A percentile compares a stretch with the other conserved stretches of the same genome.
These are phyloP conservation scores for Lactifluus piperatus DNA, from an alignment of 768 basidiomycete genomes.

Conservation along the genomic window DNA sequence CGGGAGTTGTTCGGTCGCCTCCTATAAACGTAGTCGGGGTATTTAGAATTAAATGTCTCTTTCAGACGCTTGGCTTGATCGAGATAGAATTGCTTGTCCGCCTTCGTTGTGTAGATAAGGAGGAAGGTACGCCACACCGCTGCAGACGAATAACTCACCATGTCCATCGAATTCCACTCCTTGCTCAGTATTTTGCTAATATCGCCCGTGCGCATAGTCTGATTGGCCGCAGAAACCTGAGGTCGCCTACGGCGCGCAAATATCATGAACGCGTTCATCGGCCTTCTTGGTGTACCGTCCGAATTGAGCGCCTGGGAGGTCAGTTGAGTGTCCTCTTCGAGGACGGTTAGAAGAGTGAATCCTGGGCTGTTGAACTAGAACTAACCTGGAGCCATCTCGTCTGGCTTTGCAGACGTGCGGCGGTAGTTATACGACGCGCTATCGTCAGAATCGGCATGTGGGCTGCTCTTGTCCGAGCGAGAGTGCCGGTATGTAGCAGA, in stretches of 20 bases:
- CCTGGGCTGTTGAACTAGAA: not conserved
- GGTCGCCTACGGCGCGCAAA: conserved; percentile 77
- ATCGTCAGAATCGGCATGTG: conserved; percentile 17
- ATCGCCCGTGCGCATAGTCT: conserved; percentile 84
- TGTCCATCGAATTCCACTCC: conserved; percentile 76
- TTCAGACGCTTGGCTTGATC: conserved; percentile 81
- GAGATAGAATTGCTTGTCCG: conserved; percentile 80
- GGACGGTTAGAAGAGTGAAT: not conserved
- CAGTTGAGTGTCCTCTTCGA: conserved; percentile 28
- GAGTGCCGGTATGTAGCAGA: conserved; percentile 5
- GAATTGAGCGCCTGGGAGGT: conserved; percentile 76
- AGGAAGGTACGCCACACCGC: not conserved
- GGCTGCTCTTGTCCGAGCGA: conserved; percentile 14
- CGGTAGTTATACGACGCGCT: conserved; percentile 7
- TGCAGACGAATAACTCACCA: conserved; percentile 37
- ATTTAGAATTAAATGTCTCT: conserved; percentile 76
- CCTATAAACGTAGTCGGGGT: conserved; percentile 86
- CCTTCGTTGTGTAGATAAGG: conserved; percentile 31
- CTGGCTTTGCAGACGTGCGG: conserved; percentile 9
- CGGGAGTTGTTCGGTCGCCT: conserved; percentile 83
- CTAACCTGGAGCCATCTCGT: conserved; percentile 12
- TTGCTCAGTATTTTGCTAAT: conserved; percentile 82
- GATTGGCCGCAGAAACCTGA: conserved; percentile 80
- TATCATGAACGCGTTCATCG: conserved; percentile 95
- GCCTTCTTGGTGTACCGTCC: conserved; percentile 82